phyloP scores from a whole-genome alignment of 257 asterid species.

The Marsdenia floribunda region DNA sequence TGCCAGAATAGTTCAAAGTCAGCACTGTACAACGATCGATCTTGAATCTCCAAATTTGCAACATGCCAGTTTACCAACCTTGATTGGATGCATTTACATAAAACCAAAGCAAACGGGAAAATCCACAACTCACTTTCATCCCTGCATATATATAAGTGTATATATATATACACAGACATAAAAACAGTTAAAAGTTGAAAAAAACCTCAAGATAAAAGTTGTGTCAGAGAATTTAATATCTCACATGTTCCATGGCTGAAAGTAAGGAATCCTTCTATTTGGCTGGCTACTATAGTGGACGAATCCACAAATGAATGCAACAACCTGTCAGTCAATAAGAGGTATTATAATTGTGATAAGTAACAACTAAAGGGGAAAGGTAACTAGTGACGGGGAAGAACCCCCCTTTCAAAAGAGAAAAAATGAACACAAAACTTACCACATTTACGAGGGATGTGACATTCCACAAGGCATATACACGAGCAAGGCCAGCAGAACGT shows the following conservation, averaged over 20 bases:
- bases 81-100: slow-evolving; percentile 87
- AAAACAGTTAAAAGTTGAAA: too few species aligned
- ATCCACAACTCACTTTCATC: slow-evolving; percentile 99
- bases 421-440: slow-evolving; percentile 40
- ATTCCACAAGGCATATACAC: slow-evolving; percentile 94
- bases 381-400: neutral
- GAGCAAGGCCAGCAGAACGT: slow-evolving; percentile 95
- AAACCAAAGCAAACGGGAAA: slow-evolving; percentile 71
- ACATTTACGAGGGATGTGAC: slow-evolving; percentile 75
- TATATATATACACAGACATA: too few species aligned
- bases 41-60: slow-evolving; percentile 94
- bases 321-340: slow-evolving; percentile 45
- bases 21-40: slow-evolving; percentile 83
- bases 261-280: slow-evolving; percentile 56
- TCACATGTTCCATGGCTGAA: slow-evolving; percentile 98
- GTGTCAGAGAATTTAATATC: slow-evolving; percentile 12
- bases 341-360: neutral
- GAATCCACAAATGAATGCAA: slow-evolving; percentile 81
- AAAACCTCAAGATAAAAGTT: neutral
- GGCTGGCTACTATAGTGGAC: slow-evolving; percentile 59
- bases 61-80: slow-evolving; percentile 89
- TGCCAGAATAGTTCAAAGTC: slow-evolving; percentile 94
- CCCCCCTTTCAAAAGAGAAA: neutral
- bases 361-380: neutral
- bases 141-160: slow-evolving; percentile 38